Base-by-base conservation (phyloP, 306 rosid genomes). In the Prunus mira region DNA sequence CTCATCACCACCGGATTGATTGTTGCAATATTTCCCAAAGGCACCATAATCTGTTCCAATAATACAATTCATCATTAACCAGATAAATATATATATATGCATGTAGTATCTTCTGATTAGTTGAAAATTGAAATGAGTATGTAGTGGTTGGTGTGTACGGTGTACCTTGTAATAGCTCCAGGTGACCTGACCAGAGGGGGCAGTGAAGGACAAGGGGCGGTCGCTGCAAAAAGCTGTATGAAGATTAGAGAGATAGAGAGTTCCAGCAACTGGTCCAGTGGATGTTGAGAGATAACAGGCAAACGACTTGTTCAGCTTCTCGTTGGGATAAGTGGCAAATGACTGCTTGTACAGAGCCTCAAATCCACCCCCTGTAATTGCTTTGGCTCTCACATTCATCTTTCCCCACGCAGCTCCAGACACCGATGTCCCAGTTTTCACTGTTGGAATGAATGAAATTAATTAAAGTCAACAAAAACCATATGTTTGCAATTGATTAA, bases 1-100 rank as follows among this genome's bases (percentile, higher is more conserved):
- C 78, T 87, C 93, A 89, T 89, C 14, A 69, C 71, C 72, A 88
- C 94, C 0, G 96, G 95, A 65, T 87, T 90, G 19, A 90, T 65
- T 2, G 80, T 54, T 13, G 81, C 89, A 61, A 92, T 72, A 67
- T 89, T 83, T 66, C 81, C 91, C 83, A 92, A 51, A 2, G 93
- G 96, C 78, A 91, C 84, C 83, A 87, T 82, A 5, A 91, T 86
- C 97, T 91, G 86, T 76, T 38, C 43, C 0, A 38, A 38, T 38
- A 76, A 76, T 5, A 52, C 4, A 6, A 38, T 38, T 38, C 43
- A 6, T 38, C 43, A 38, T 38, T 7, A 6, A 38, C 43, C 43
- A 38, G 43, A 38, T 38, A 38, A 38, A 38, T 38, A 38, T 6
- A 34, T 4, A 30, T 32, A 32, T 34, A 5, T 34, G 38, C 38